Evolutionary conservation across 2,329 filamentous ascomycete genomes (phyloP).

Genomic region (Ophiostoma sp.): DNA sequence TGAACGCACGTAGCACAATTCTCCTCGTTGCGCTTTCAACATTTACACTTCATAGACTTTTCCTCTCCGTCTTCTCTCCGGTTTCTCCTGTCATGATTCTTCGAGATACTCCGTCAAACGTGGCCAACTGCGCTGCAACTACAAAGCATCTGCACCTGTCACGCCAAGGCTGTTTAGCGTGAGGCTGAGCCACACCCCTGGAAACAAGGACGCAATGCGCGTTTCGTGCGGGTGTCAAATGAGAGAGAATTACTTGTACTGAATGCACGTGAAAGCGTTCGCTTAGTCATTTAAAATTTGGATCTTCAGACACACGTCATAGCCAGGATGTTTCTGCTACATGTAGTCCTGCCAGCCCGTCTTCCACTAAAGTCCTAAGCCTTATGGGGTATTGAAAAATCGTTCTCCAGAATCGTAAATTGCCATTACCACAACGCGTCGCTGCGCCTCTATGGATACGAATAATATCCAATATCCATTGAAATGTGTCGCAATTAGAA

Average conservation of each 20-base stretch:
- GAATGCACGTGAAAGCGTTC: neutral
- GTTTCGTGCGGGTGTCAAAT: neutral
- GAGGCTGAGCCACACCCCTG: conserved; percentile 12
- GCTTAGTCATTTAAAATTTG: neutral
- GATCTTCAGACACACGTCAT: neutral
- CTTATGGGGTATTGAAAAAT: neutral
- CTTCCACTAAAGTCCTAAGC: neutral
- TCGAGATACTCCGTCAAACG: neutral
- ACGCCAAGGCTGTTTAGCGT: conserved; percentile 10
- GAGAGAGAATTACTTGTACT: neutral
- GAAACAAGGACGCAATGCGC: conserved; percentile 6
- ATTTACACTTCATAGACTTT: neutral
- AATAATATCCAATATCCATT: neutral
- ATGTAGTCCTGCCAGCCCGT: neutral
- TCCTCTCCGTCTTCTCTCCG: neutral
- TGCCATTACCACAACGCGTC: neutral
- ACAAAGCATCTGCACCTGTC: neutral
- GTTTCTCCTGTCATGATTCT: neutral
- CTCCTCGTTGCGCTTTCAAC: neutral
- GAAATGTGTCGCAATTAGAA: neutral
- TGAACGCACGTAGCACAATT: neutral
- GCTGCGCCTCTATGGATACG: conserved; percentile 3
- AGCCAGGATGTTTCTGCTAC: neutral
- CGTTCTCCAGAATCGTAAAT: neutral
- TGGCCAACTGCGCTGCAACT: neutral